Percentiles rank a stretch among this genome's conserved stretches.
These are phyloP conservation scores for Triangularia setosa DNA, from an alignment of 2,329 filamentous ascomycete genomes.

Conservation along the genomic window DNA sequence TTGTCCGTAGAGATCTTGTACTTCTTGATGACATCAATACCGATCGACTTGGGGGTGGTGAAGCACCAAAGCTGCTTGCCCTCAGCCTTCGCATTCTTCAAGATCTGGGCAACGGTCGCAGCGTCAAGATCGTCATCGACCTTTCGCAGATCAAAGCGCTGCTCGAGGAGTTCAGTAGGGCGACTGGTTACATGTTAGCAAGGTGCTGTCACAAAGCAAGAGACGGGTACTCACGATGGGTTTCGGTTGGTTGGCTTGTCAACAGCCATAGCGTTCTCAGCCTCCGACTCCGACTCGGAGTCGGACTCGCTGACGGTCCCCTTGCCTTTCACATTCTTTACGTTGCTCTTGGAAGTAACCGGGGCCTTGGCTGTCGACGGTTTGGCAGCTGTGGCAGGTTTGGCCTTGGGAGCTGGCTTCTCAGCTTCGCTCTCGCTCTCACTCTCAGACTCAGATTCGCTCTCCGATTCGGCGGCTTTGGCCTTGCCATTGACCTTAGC, in stretches of 20 bases:
- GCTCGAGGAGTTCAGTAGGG: not conserved
- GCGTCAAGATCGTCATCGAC: constrained; percentile 36
- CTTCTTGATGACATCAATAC: constrained; percentile 63
- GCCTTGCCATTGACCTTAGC: constrained; percentile 20
- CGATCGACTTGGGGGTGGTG: constrained; percentile 64
- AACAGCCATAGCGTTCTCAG: not conserved
- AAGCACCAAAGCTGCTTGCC: constrained; percentile 81
- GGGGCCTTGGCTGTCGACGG: constrained; percentile 15
- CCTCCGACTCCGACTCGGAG: constrained; percentile 22
- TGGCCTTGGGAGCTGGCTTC: not conserved
- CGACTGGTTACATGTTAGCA: not conserved
- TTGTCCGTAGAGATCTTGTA: constrained; percentile 58
- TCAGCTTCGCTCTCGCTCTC: constrained; percentile 8
- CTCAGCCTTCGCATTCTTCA: constrained; percentile 55
- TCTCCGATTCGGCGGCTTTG: not conserved
- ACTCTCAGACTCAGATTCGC: constrained; percentile 4
- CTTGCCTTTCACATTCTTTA: constrained; percentile 21
- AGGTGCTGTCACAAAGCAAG: not conserved
- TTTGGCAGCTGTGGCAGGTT: constrained; percentile 19
- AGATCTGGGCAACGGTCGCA: constrained; percentile 48
- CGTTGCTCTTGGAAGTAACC: constrained; percentile 9
- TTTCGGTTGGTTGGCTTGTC: not conserved
- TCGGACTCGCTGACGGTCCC: constrained; percentile 24
- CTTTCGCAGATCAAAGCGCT: not conserved
- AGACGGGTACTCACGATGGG: not conserved